Evolutionary conservation across 768 basidiomycete species (phyloP), one percentile per base, ranked within the genome.

Genomic region (Glaciozyma martinii): DNA sequence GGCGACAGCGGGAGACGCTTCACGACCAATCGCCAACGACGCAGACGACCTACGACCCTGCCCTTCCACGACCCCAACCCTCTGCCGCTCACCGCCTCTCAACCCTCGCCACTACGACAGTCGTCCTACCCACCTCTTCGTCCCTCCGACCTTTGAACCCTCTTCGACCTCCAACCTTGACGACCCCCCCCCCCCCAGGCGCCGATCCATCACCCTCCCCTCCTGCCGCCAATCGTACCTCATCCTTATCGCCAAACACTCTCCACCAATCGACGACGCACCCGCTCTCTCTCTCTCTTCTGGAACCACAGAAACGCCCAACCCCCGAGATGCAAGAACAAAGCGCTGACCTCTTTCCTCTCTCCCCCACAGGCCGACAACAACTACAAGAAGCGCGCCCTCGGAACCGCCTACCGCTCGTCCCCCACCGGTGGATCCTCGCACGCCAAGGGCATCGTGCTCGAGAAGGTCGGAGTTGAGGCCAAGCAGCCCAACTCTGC

Each of bases 401-500:
- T 99, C 65, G 95, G 95, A 67, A 99, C 98, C 81, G 85, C 95
- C 77, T 99, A 93, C 88, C 95, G 94, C 83, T 98, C 95, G 76
- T 98, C 94, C 40, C 95, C 95, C 55, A 98, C 95, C 67, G 95
- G 92, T 81, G 95, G 95, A 72, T 93, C 92, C 63, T 98, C 95
- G 72, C 95, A 99, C 79, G 95, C 95, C 73, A 99, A 99, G 83
- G 95, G 95, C 72, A 99, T 99, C 76, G 95, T 99, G 66, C 86
- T 99, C 66, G 95, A 99, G 81, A 99, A 99, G 83, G 92, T 99
- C 76, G 95, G 95, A 77, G 94, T 99, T 71, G 95, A 99, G 82
- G 94, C 95, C 77, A 99, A 99, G 81, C 95, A 99, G 80, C 95
- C 95, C 81, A 99, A 99, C 85, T 99, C 95, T 77, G 95, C 95